A percentile compares a stretch with the other conserved stretches of the same genome.
Evolutionary conservation across 1,284 basidiomycete species (phyloP).

Genomic region (Bondarzewia mesenterica): DNA sequence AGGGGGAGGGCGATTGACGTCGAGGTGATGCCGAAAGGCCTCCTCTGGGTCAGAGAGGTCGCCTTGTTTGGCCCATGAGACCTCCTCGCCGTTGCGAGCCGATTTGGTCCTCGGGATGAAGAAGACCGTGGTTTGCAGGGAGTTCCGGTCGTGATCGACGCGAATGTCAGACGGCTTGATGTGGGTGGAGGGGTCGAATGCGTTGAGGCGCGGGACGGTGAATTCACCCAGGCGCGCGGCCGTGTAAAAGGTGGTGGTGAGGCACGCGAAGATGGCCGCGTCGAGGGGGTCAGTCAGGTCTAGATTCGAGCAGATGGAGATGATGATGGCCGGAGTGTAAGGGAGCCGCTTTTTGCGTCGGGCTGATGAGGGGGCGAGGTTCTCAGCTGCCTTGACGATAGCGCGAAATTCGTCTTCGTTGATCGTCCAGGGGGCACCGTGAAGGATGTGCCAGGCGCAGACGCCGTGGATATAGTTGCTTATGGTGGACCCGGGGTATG

Average conservation of each 20-base stretch:
- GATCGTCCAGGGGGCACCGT: constrained; percentile 13
- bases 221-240: neutral
- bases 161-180: neutral
- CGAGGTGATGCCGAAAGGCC: neutral
- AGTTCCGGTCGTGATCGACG: neutral
- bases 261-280: neutral
- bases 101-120: neutral
- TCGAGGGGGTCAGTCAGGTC: neutral
- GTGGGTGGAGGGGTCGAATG: neutral
- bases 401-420: neutral
- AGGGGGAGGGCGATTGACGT: neutral
- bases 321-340: neutral
- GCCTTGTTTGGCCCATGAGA: neutral
- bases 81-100: neutral
- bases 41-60: neutral
- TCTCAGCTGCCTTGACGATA: neutral
- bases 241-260: neutral
- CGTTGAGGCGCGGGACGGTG: neutral
- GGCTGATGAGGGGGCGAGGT: no score
- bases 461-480: constrained; percentile 16
- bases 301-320: neutral
- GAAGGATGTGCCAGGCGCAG: constrained; percentile 19
- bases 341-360: neutral
- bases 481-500: constrained; percentile 14
- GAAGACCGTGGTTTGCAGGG: neutral